Evolutionary conservation across 2,329 filamentous ascomycete species (phyloP).

Genomic region (Lasiodiplodia theobromae): DNA sequence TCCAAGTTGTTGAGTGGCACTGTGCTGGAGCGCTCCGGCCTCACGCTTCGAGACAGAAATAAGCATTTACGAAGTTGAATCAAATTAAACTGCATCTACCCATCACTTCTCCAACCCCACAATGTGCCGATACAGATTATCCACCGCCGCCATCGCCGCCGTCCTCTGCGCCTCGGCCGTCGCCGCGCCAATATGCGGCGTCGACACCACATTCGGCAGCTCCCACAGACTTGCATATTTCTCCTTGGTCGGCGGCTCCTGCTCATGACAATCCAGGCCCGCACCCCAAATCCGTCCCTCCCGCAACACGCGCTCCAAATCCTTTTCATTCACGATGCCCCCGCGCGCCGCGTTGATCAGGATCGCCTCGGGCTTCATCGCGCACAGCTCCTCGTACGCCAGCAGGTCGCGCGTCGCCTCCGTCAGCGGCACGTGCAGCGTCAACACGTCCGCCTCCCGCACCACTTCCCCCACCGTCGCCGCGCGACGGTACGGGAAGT

Average conservation of each 20-base stretch:
- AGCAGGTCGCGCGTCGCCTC: conserved; percentile 41
- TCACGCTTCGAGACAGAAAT: no score
- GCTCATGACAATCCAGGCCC: conserved; percentile 57
- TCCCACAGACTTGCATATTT: conserved; percentile 50
- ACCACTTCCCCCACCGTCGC: conserved; percentile 33
- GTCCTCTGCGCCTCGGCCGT: conserved; percentile 49
- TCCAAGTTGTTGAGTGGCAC: conserved; percentile 46
- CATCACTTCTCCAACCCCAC: background rate
- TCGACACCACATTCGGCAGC: conserved; percentile 56
- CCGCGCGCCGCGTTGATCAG: conserved; percentile 57
- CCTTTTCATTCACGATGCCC: conserved; percentile 57
- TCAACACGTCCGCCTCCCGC: conserved; percentile 34
- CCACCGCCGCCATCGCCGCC: conserved; percentile 47
- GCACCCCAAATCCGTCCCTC: conserved; percentile 54
- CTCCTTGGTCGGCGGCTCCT: conserved; percentile 53
- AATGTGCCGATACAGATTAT: conserved; percentile 34
- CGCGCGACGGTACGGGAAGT: conserved; percentile 36
- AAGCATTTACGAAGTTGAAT: no score
- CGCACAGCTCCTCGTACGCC: conserved; percentile 45
- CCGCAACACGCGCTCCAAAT: conserved; percentile 52
- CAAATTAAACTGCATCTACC: background rate
- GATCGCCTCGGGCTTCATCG: conserved; percentile 52
- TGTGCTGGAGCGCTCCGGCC: conserved; percentile 34
- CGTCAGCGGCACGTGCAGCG: conserved; percentile 36
- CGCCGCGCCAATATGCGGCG: conserved; percentile 59